Evolutionary conservation across 495 filamentous ascomycete species (phyloP).

Genomic region (Talaromyces borbonicus): DNA sequence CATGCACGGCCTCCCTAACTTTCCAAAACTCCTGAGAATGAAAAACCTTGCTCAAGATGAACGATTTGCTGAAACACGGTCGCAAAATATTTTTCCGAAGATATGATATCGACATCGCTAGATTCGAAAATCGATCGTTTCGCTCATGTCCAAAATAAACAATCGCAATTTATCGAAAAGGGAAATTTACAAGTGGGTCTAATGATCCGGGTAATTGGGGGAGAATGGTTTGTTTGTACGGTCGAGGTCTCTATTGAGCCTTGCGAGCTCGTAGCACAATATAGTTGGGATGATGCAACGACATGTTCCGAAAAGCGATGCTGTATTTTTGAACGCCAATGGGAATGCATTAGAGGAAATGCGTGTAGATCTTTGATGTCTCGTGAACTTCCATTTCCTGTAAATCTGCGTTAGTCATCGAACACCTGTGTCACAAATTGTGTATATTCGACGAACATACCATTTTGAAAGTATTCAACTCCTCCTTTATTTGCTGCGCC

Average conservation of each 20-base stretch:
- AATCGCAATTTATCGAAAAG: slow-evolving; percentile 6
- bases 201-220: slow-evolving; percentile 5
- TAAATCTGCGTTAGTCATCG: slow-evolving; percentile 26
- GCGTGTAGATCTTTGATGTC: slow-evolving; percentile 96
- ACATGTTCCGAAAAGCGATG: slow-evolving; percentile 5
- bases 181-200: slow-evolving; percentile 7
- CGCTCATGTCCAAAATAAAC: slow-evolving; percentile 6
- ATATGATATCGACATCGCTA: slow-evolving; percentile 2
- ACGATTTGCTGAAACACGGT: background rate
- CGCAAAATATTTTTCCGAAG: slow-evolving; percentile 1
- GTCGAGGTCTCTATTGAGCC: background rate
- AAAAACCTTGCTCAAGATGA: too few species aligned
- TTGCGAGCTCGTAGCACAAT: slow-evolving; percentile 6
- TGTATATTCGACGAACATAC: slow-evolving; percentile 52
- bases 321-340: slow-evolving; percentile 5
- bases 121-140: slow-evolving; percentile 1
- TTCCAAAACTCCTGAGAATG: too few species aligned
- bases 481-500: slow-evolving; percentile 98
- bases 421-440: too few species aligned
- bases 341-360: slow-evolving; percentile 72
- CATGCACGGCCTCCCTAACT: background rate
- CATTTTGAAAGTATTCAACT: slow-evolving; percentile 99
- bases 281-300: slow-evolving; percentile 4
- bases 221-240: too few species aligned
- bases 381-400: slow-evolving; percentile 99